Evolutionary conservation across 441 rosid species (phyloP).

Genomic region (Gossypium aridum): DNA sequence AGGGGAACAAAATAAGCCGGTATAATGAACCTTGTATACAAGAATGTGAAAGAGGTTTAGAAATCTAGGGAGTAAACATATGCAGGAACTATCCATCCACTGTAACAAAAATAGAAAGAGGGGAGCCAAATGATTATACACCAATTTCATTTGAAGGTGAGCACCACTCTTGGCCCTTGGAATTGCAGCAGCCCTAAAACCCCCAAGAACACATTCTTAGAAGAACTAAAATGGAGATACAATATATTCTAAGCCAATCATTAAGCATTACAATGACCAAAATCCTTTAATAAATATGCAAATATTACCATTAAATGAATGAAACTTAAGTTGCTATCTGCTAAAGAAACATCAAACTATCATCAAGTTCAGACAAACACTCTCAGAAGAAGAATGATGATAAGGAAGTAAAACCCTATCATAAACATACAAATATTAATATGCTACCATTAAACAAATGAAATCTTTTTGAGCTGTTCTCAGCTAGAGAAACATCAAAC

Average conservation of each 20-base stretch:
- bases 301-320: background rate
- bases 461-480: background rate
- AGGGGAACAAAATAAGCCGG: background rate
- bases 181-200: constrained; percentile 70
- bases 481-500: constrained; percentile 8
- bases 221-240: background rate
- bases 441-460: background rate
- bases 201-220: constrained; percentile 7
- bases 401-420: background rate
- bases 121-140: constrained; percentile 77
- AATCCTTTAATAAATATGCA: background rate
- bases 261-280: background rate
- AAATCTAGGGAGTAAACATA: constrained; percentile 73
- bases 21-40: constrained; percentile 60
- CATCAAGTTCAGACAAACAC: background rate
- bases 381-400: background rate
- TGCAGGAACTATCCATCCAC: constrained; percentile 76
- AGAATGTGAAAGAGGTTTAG: constrained; percentile 74
- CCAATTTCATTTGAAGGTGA: constrained; percentile 76
- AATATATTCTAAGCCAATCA: background rate
- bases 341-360: background rate
- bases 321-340: background rate
- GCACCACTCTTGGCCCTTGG: constrained; percentile 75
- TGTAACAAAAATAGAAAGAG: constrained; percentile 68
- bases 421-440: background rate